Evolutionary conservation across 768 basidiomycete genomes (phyloP), one percentile per base, ranked within the genome.

Genomic region (Pleurotus citrinopileatus): DNA sequence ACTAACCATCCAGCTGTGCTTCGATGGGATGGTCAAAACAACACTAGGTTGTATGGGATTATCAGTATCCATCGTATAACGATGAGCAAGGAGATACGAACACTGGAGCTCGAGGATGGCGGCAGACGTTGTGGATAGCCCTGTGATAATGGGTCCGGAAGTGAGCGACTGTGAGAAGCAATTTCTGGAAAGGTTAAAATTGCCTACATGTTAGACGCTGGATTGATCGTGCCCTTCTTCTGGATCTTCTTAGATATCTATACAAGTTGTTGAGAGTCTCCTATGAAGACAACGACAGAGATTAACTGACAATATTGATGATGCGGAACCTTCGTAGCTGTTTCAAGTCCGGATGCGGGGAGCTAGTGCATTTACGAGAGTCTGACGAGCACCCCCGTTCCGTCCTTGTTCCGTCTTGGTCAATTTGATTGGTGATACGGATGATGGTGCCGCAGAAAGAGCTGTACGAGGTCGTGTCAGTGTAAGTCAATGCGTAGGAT

Each of bases 1-100:
- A 25, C 29, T 34, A n/a, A 51, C 48, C 48, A 51, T 51, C 48
- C 48, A 51, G 3, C 48, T 51, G 20, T 51, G 22, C 23, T 51
- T 51, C 2, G 48, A 51, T 8, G 48, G 48, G 20, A 51, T 51
- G 48, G 48, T 51, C 6, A 51, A 23, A 10, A 51, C 48, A 25
- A 51, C 34, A 10, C 48, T 51, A 20, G 45, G 19, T 15, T n/a
- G 19, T 40, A n/a, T 8, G 5, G 7, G 25, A 12, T 22, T 28
- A 10, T 19, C 17, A 34, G 29, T 10, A 32, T 51, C 19, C 19
- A 37, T 7, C 15, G 34, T 34, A 22, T 17, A 23, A n/a, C 22
- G n/a, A 8, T 4, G 45, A 2, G 45, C 6, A 29, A 47, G n/a
- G 13, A 22, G 17, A 37, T 10, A 51, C 34, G 2, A 15, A 51